A percentile compares a stretch with the other conserved stretches of the same genome.
These are phyloP conservation scores for Salix dunnii DNA, from an alignment of 345 rosid genomes.

Conservation along the genomic window DNA sequence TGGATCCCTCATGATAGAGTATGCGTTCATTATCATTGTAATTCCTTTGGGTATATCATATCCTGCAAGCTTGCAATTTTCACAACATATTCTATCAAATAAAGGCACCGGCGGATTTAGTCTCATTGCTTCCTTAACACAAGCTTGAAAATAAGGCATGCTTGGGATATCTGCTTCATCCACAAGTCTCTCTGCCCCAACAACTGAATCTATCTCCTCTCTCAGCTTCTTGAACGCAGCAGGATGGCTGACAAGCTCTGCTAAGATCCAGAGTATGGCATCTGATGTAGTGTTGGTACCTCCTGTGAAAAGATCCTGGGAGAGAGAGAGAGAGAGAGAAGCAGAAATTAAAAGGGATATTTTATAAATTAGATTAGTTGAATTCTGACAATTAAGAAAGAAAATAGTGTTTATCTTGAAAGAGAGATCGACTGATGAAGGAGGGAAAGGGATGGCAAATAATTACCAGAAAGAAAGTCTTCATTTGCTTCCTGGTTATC, in stretches of 20 bases:
- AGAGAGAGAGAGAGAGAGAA: not conserved
- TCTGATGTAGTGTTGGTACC: slow-evolving; percentile 21
- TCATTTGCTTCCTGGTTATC: slow-evolving; percentile 34
- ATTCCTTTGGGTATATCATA: too few relatives aligned
- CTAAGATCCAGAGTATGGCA: slow-evolving; percentile 12
- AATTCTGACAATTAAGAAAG: not conserved
- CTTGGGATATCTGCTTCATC: too few relatives aligned
- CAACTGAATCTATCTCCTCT: too few relatives aligned
- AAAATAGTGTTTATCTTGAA: not conserved
- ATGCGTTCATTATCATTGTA: too few relatives aligned
- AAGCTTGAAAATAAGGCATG: too few relatives aligned
- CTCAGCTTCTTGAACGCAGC: too few relatives aligned
- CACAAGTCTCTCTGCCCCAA: too few relatives aligned
- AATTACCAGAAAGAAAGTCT: slow-evolving; percentile 37
- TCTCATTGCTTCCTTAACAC: too few relatives aligned
- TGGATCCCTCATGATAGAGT: too few relatives aligned
- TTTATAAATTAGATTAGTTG: not conserved
- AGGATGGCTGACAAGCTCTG: not conserved
- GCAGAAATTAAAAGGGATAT: not conserved
- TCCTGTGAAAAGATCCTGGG: slow-evolving; percentile 17
- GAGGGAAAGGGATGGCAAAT: not conserved
- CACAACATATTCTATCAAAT: too few relatives aligned
- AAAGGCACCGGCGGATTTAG: too few relatives aligned
- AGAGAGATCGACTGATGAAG: not conserved
- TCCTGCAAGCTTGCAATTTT: too few relatives aligned